Evolutionary conservation across 2,329 filamentous ascomycete species (phyloP).

Genomic region (Talaromyces rugulosus): DNA sequence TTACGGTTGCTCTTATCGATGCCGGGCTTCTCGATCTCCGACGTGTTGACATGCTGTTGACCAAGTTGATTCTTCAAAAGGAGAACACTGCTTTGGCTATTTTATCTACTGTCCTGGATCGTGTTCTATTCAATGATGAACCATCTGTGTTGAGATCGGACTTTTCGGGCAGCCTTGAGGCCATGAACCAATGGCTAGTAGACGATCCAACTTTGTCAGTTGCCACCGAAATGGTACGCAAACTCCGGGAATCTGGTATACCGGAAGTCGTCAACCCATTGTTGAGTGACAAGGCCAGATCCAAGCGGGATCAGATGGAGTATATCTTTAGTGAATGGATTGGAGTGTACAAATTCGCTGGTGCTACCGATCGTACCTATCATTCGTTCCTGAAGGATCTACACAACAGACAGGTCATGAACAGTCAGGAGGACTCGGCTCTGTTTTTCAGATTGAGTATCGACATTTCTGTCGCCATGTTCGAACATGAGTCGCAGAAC

Average conservation of each 20-base stretch:
- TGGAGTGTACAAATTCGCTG: slow-evolving; percentile 71
- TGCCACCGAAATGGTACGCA: slow-evolving; percentile 68
- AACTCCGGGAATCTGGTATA: slow-evolving; percentile 53
- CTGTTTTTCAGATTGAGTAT: slow-evolving; percentile 77
- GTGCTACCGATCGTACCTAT: slow-evolving; percentile 67
- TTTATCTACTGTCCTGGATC: slow-evolving; percentile 73
- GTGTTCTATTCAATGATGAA: slow-evolving; percentile 71
- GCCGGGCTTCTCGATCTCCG: slow-evolving; percentile 58
- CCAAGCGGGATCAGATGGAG: slow-evolving; percentile 77
- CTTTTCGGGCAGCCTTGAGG: slow-evolving; percentile 77
- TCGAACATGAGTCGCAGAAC: slow-evolving; percentile 64
- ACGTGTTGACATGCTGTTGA: slow-evolving; percentile 66
- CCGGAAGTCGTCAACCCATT: slow-evolving; percentile 53
- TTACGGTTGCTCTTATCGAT: slow-evolving; percentile 58
- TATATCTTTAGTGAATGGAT: slow-evolving; percentile 98
- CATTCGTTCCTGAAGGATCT: slow-evolving; percentile 80
- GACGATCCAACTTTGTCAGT: slow-evolving; percentile 65
- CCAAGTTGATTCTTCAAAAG: slow-evolving; percentile 66
- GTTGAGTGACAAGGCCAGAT: slow-evolving; percentile 53
- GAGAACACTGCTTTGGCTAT: slow-evolving; percentile 72
- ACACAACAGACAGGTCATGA: slow-evolving; percentile 68
- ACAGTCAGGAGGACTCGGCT: slow-evolving; percentile 69
- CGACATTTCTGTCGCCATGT: slow-evolving; percentile 72
- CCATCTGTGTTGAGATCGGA: slow-evolving; percentile 78
- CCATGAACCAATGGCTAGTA: slow-evolving; percentile 73